phyloP scores from a whole-genome alignment of 805 yeast species.

The Candida rishiriensis region DNA sequence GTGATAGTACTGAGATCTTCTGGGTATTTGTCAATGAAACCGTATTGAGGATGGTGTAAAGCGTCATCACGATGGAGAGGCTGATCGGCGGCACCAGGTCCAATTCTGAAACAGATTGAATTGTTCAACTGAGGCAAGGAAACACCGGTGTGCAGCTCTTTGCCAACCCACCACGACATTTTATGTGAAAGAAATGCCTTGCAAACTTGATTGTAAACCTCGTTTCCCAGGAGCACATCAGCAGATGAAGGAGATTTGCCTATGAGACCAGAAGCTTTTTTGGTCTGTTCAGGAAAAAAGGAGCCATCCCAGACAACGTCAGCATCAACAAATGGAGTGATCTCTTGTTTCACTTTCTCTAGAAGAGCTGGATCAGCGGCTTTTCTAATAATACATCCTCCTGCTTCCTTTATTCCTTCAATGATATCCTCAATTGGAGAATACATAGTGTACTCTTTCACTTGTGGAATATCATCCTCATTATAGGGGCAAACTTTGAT shows the following conservation, averaged over 20 bases:
- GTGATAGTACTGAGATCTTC: constrained; percentile 13
- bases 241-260: constrained; percentile 20
- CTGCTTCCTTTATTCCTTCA: constrained; percentile 18
- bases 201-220: constrained; percentile 15
- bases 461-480: constrained; percentile 1
- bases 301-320: constrained; percentile 22
- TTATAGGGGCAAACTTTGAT: constrained; percentile 2
- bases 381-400: constrained; percentile 23
- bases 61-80: constrained; percentile 24
- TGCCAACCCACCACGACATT: constrained; percentile 22
- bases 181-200: constrained; percentile 17
- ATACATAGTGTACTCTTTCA: constrained; percentile 7
- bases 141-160: constrained; percentile 17
- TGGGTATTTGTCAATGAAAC: constrained; percentile 11
- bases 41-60: constrained; percentile 20
- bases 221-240: constrained; percentile 13
- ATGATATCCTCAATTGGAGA: constrained; percentile 10
- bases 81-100: constrained; percentile 26
- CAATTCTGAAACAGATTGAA: constrained; percentile 20
- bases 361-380: constrained; percentile 10
- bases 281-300: constrained; percentile 24
- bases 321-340: constrained; percentile 21
- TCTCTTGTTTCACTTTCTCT: constrained; percentile 16
- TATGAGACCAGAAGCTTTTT: constrained; percentile 20
- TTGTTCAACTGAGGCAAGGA: constrained; percentile 20